Evolutionary conservation across 2,329 filamentous ascomycete genomes (phyloP), one percentile per base, ranked within the genome.

Genomic region (Nothopassalora personata): DNA sequence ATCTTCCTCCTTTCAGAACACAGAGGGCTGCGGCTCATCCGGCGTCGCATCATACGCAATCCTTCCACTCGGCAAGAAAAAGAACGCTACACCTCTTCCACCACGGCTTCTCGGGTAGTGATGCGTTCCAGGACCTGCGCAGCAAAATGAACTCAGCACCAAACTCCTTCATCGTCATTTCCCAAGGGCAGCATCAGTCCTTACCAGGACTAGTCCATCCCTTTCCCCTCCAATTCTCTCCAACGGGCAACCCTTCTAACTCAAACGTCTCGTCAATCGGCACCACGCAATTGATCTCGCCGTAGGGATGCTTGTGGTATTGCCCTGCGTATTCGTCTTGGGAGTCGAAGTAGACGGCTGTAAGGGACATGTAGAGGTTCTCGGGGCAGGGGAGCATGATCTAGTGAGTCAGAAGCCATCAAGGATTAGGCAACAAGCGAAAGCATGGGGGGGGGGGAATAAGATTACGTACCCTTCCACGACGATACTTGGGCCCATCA

Each of bases 311-410:
- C 46, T 66, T 65, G 57, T 69, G 68, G 65, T 84, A 82, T 67
- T 83, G 81, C 1, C 81, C 81, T 4, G 71, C 70, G 65, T 79
- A 82, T n/a, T 73, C 76, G 5, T 77, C 75, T 33, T 77, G 58
- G 31, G 75, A 78, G n/a, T 82, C 75, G 76, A 84, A 83, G 66
- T 82, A 84, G 18, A 84, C 81, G 1, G 81, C 79, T 2, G 82
- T 84, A 66, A 84, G 82, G 64, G 77, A 80, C 68, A 83, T 80
- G 68, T 74, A 83, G 23, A 76, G 74, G 30, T 77, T 83, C 36
- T 75, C 73, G 8, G 74, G 70, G 1, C 70, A 74, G 1, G 81
- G 82, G 5, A 77, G 62, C 45, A 74, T 68, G 59, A 84, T 76
- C 60, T 78, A 36, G 34, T 45, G 33, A 54, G 52, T 45, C 13